These are phyloP conservation scores for Solanum stenotomum DNA, from an alignment of 257 asterid genomes.

Conservation along the genomic window DNA sequence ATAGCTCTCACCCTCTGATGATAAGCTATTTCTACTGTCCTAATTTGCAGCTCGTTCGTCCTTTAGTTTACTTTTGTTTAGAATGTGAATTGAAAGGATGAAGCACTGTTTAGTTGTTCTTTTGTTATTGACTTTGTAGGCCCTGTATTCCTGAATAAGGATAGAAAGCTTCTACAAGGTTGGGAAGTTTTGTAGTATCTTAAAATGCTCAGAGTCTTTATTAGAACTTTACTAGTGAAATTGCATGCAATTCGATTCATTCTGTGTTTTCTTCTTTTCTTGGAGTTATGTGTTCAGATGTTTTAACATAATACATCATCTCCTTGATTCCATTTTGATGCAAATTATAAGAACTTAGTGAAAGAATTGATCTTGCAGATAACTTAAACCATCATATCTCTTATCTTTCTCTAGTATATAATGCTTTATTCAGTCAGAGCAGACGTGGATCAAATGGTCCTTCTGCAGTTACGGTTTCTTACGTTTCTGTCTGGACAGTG, in stretches of 20 bases:
- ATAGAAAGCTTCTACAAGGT: not conserved
- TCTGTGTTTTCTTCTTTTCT: not conserved
- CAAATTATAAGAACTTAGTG: not conserved
- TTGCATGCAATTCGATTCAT: not conserved
- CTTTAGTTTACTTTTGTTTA: not conserved
- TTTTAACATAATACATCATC: not conserved
- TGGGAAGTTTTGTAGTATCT: not conserved
- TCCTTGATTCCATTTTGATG: not conserved
- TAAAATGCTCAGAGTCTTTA: not conserved
- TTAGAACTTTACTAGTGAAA: not conserved
- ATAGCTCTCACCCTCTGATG: not conserved
- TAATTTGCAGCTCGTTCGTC: not conserved
- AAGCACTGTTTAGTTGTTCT: not conserved
- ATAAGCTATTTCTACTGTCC: not conserved
- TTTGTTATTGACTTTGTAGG: not conserved
- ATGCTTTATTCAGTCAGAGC: not conserved
- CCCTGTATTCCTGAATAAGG: not conserved
- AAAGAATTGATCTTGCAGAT: not conserved
- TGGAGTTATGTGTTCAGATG: not conserved
- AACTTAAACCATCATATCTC: not conserved
- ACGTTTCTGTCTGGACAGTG: not conserved
- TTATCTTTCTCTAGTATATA: not conserved
- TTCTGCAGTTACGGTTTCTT: not conserved
- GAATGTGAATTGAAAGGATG: not conserved
- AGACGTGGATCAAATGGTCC: not conserved